Percentiles rank a stretch among this genome's conserved stretches.
These are phyloP conservation scores for Globisporangium yorkense DNA, from an alignment of 352 stramenopile genomes.

Conservation along the genomic window DNA sequence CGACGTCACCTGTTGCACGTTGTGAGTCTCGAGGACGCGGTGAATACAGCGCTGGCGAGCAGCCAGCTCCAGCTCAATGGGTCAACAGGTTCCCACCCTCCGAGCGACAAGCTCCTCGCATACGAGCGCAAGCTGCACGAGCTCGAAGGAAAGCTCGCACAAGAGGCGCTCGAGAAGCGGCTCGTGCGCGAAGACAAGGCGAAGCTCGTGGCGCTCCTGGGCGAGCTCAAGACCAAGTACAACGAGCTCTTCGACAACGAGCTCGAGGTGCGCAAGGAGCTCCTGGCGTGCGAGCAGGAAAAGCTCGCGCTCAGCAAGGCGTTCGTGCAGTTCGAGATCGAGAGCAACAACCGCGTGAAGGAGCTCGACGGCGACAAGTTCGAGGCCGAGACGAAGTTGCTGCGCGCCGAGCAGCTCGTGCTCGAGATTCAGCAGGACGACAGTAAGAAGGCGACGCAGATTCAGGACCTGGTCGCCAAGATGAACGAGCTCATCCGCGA, in stretches of 20 bases:
- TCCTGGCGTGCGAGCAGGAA: constrained; percentile 57
- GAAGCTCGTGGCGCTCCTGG: constrained; percentile 19
- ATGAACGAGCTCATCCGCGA: constrained; percentile 47
- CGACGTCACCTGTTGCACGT: constrained; percentile 20
- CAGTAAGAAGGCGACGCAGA: constrained; percentile 38
- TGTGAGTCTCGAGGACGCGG: background rate
- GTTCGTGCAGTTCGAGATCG: constrained; percentile 60
- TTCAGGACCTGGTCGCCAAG: constrained; percentile 51
- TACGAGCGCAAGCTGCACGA: constrained; percentile 32
- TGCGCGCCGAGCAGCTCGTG: constrained; percentile 54
- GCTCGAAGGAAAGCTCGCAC: constrained; percentile 29
- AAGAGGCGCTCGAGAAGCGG: constrained; percentile 35
- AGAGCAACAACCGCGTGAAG: constrained; percentile 33
- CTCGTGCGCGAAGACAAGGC: constrained; percentile 43
- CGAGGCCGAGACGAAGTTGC: constrained; percentile 52
- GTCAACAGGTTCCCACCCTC: background rate
- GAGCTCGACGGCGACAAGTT: constrained; percentile 55
- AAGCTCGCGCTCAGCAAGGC: constrained; percentile 64
- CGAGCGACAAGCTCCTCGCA: background rate
- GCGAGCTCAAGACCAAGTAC: constrained; percentile 52
- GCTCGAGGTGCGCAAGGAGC: constrained; percentile 44
- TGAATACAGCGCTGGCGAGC: background rate
- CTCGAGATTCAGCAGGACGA: constrained; percentile 62
- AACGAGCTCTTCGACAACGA: constrained; percentile 59
- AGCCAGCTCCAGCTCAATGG: background rate